phyloP scores from a whole-genome alignment of 2,329 filamentous ascomycete genomes.

The Colletotrichum sp. region DNA sequence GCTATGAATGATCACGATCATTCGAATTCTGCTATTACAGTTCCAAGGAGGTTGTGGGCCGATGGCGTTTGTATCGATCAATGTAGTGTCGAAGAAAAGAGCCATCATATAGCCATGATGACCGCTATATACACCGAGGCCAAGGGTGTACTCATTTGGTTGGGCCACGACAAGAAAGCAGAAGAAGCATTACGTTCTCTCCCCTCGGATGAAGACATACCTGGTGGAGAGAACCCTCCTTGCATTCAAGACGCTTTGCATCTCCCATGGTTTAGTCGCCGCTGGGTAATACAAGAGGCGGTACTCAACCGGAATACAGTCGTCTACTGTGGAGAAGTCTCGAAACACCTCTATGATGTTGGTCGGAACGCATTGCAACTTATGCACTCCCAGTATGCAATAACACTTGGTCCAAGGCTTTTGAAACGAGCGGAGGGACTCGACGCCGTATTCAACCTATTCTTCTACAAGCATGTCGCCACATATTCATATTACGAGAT shows the following conservation, averaged over 20 bases:
- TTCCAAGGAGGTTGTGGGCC: neutral
- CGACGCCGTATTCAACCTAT: neutral
- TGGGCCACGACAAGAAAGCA: neutral
- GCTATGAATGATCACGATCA: neutral
- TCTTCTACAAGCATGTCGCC: neutral
- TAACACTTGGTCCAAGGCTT: neutral
- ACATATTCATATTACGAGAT: neutral
- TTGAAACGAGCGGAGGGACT: neutral
- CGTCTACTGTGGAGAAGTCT: neutral
- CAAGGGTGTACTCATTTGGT: neutral
- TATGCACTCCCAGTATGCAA: neutral
- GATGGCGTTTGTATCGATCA: neutral
- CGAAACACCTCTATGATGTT: neutral
- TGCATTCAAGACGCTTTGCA: neutral
- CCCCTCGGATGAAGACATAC: neutral
- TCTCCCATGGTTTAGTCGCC: neutral
- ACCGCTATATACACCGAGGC: neutral
- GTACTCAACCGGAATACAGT: neutral
- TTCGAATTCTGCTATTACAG: neutral
- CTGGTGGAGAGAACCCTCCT: accelerated
- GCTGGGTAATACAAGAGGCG: neutral
- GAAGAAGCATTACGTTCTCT: neutral
- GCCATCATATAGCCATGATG: neutral
- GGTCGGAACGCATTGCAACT: neutral
- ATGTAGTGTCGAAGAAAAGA: neutral